Conservation (phyloP, 1,284 basidiomycete genomes). For the Athelia sp. region DNA sequence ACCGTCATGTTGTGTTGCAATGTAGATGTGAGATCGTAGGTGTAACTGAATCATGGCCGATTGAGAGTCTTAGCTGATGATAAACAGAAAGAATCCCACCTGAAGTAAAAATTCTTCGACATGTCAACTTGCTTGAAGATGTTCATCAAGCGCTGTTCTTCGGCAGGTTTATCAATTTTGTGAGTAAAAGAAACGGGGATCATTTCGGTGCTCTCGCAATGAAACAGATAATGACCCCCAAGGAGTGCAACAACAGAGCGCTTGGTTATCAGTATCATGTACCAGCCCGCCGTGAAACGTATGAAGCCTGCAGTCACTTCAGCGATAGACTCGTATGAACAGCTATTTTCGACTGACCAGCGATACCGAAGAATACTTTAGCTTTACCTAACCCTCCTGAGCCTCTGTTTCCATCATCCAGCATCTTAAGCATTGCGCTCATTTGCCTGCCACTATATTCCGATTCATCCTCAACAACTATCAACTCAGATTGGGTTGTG, state of each 20-base stretch:
- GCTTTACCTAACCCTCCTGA: conserved; percentile 86
- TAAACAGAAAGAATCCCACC: conserved; percentile 40
- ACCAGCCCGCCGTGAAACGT: conserved; percentile 88
- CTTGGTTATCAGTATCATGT: conserved; percentile 87
- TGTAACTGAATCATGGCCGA: conserved; percentile 57
- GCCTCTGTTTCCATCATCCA: conserved; percentile 89
- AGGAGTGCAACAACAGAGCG: conserved; percentile 90
- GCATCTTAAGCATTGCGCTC: conserved; percentile 86
- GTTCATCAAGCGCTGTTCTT: conserved; percentile 82
- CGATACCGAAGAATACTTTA: conserved; percentile 75
- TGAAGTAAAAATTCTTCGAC: conserved; percentile 99
- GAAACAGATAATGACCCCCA: conserved; percentile 96
- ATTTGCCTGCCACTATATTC: conserved; percentile 89
- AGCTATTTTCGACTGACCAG: conserved; percentile 42
- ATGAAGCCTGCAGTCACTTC: conserved; percentile 64
- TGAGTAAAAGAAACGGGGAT: conserved; percentile 70
- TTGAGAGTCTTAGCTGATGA: neutral
- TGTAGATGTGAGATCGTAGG: conserved; percentile 95
- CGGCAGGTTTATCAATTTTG: conserved; percentile 76
- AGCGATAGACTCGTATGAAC: neutral
- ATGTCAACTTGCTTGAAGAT: conserved; percentile 98
- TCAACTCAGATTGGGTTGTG: conserved; percentile 68
- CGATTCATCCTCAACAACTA: conserved; percentile 80
- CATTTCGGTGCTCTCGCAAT: conserved; percentile 91
- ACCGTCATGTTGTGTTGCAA: conserved; percentile 91